Evolutionary conservation across 352 stramenopile genomes (phyloP), one percentile per base, ranked within the genome.

Genomic region (Pythium chondricola): DNA sequence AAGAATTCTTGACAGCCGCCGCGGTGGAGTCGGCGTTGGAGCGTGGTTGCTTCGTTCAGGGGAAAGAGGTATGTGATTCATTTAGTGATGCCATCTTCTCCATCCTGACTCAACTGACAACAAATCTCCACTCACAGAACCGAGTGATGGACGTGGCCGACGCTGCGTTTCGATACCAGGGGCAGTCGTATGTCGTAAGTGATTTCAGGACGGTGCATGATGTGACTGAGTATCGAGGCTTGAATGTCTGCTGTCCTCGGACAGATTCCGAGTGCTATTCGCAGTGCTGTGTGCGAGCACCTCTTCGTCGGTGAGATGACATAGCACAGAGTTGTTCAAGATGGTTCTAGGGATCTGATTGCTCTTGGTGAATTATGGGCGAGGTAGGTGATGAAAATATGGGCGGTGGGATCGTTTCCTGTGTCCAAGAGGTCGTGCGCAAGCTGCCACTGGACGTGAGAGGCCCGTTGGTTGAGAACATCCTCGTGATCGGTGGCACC

Each of bases 401-500:
- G 9, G 66, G 84, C 26, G 58, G 43, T 9, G 88, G 74, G 0
- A 71, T 94, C 36, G 62, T 85, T 9, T 67, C 70, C 16, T 74
- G 62, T 14, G 59, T 94, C 21, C 32, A 72, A 38, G 61, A 85
- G 9, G 29, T 84, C 4, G 40, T 87, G 2, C 71, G 74, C 40
- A 83, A 75, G 33, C 37, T 70, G 0, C 80, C 83, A 0, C 44
- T 94, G 24, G 83, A 94, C 45, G 64, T 87, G 20, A 69, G 78
- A 33, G 58, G 61, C 0, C 63, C 76, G 11, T 72, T 89, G 65
- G 54, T 84, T n/a, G 65, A 79, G 38, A 92, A 87, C 45, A 31
- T 94, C n/a, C 48, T 94, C 6, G 62, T 89, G 13, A 56, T 91
- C 20, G 83, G 83, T 22, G 83, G 83, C 32, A 73, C 69, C 3